phyloP scores from a whole-genome alignment of 176 grass and related monocot species.

The Musa itinerans region DNA sequence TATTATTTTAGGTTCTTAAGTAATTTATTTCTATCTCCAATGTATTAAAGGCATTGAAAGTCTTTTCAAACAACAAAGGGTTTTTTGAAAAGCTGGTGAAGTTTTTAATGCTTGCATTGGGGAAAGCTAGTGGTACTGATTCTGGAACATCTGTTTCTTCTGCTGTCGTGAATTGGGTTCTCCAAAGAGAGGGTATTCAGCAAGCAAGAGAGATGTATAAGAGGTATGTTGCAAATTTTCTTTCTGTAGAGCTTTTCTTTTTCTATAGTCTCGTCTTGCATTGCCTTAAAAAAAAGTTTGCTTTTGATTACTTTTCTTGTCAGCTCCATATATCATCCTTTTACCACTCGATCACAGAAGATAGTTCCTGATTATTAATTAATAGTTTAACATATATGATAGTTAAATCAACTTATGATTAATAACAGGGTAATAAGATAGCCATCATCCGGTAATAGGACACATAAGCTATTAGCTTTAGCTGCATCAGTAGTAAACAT shows the following conservation, averaged over 20 bases:
- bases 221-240: constrained; percentile 29
- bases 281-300: too few species aligned
- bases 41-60: constrained; percentile 58
- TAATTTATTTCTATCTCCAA: not conserved
- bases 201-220: constrained; percentile 65
- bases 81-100: constrained; percentile 59
- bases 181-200: constrained; percentile 61
- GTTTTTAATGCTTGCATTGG: constrained; percentile 42
- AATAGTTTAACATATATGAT: too few species aligned
- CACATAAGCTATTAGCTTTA: too few species aligned
- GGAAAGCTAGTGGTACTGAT: constrained; percentile 38
- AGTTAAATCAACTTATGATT: too few species aligned
- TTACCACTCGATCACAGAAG: not conserved
- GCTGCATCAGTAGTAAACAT: too few species aligned
- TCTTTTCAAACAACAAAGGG: constrained; percentile 54
- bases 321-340: not conserved
- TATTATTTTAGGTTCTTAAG: not conserved
- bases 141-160: constrained; percentile 44
- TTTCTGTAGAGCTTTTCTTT: not conserved
- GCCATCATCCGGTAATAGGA: too few species aligned
- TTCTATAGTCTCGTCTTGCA: too few species aligned
- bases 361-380: not conserved
- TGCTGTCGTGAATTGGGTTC: constrained; percentile 53
- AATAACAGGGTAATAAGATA: too few species aligned
- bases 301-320: too few species aligned